Percentiles rank a stretch among this genome's conserved stretches.
Conservation (phyloP, 2,329 filamentous ascomycete genomes). For the Coleophoma cylindrospora region DNA sequence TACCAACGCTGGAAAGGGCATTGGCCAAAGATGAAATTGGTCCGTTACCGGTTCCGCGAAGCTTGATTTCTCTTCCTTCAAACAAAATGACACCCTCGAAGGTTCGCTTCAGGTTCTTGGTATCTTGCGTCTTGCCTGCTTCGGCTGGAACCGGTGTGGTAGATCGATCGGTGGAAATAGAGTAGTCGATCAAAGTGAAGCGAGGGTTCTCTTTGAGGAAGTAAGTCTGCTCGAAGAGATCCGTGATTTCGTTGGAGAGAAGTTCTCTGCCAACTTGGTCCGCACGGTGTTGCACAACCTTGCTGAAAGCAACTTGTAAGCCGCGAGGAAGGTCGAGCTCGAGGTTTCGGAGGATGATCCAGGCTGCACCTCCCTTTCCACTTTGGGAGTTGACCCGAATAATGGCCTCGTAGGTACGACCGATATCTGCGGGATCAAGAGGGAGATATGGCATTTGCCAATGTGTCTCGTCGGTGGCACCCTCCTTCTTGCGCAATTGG, state of each 20-base stretch:
- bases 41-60: constrained; percentile 80
- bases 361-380: constrained; percentile 91
- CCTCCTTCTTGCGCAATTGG: constrained; percentile 59
- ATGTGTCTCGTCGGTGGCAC: constrained; percentile 54
- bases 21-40: constrained; percentile 85
- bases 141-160: constrained; percentile 64
- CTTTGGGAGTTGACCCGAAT: constrained; percentile 97
- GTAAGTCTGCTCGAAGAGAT: constrained; percentile 85
- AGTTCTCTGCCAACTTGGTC: constrained; percentile 82
- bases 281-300: constrained; percentile 76
- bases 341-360: constrained; percentile 85
- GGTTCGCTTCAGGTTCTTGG: constrained; percentile 70
- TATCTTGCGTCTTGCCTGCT: constrained; percentile 69
- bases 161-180: constrained; percentile 79
- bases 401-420: constrained; percentile 94
- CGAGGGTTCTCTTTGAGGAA: constrained; percentile 78
- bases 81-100: constrained; percentile 84
- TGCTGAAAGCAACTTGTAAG: constrained; percentile 86
- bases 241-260: constrained; percentile 74
- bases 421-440: constrained; percentile 88
- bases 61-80: constrained; percentile 72
- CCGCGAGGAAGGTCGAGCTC: constrained; percentile 90
- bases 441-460: constrained; percentile 93
- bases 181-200: constrained; percentile 87
- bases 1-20: constrained; percentile 71